These are phyloP conservation scores for Globisporangium irregulare DNA, from an alignment of 352 stramenopile genomes.

Conservation along the genomic window DNA sequence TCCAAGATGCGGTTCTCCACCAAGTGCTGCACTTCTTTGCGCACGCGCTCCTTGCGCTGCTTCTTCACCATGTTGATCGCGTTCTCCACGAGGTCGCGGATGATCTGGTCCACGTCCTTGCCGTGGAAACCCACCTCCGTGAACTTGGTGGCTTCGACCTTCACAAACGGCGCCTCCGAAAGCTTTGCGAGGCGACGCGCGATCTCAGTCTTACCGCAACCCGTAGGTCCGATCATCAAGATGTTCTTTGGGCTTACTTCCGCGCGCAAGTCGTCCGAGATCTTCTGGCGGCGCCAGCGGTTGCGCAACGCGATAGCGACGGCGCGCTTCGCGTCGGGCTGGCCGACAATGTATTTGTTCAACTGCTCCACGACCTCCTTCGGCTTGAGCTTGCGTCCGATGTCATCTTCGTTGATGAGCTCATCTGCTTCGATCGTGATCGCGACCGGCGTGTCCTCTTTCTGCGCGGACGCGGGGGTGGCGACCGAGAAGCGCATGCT, in stretches of 20 bases:
- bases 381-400: conserved; percentile 87
- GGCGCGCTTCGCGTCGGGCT: conserved; percentile 96
- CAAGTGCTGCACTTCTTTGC: conserved; percentile 89
- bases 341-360: conserved; percentile 98
- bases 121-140: conserved; percentile 99
- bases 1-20: conserved; percentile 97
- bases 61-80: conserved; percentile 97
- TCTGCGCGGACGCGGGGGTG: conserved; percentile 24
- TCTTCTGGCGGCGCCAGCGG: conserved; percentile 95
- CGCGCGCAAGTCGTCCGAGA: conserved; percentile 88
- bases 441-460: conserved; percentile 22
- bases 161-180: conserved; percentile 96
- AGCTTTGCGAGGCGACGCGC: conserved; percentile 96
- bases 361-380: conserved; percentile 93
- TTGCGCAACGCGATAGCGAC: conserved; percentile 99
- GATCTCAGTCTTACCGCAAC: conserved; percentile 99
- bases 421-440: conserved; percentile 27
- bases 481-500: conserved; percentile 30
- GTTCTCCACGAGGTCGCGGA: conserved; percentile 98
- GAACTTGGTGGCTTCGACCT: conserved; percentile 99
- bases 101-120: conserved; percentile 99
- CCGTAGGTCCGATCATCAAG: conserved; percentile 99
- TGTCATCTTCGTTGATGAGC: conserved; percentile 36
- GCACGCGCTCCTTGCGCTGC: conserved; percentile 89
- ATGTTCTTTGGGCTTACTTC: conserved; percentile 99